A percentile compares a stretch with the other conserved stretches of the same genome.
Conservation (phyloP, 2,329 filamentous ascomycete species). For the Magnaporthiopsis incrustans region DNA sequence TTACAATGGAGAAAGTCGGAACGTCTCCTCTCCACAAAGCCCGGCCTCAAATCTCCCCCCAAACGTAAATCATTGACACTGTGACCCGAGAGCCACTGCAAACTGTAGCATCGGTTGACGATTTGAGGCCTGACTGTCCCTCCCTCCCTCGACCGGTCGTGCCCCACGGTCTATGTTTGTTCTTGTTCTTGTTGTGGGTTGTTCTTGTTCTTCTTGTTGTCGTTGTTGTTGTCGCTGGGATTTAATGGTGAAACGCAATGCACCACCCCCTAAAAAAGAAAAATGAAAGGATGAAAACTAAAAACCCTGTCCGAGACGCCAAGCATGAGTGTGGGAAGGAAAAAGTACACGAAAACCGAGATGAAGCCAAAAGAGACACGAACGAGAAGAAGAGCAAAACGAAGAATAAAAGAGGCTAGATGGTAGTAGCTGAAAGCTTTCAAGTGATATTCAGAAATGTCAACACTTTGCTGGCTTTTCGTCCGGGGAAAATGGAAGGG, state of each 20-base stretch:
- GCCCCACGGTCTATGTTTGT: neutral
- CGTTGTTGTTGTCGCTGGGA: neutral
- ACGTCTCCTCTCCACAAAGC: neutral
- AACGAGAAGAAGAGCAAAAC: neutral
- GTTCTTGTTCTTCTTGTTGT: neutral
- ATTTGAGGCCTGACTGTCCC: neutral
- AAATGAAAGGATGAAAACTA: neutral
- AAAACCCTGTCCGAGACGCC: neutral
- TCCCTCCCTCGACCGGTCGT: neutral
- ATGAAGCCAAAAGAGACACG: neutral
- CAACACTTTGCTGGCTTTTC: neutral
- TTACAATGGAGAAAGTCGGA: conserved; percentile 2
- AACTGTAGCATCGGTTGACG: neutral
- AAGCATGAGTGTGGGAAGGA: neutral
- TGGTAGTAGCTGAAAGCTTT: neutral
- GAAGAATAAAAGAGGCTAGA: neutral
- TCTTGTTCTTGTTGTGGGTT: neutral
- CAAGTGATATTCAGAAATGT: neutral
- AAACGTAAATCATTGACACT: neutral
- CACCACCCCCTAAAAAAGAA: neutral
- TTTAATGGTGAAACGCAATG: neutral
- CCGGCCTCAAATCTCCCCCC: neutral
- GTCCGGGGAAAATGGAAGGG: neutral
- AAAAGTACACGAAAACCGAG: neutral
- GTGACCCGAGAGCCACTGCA: neutral